A percentile compares a stretch with the other conserved stretches of the same genome.
phyloP scores from a whole-genome alignment of 176 grass and related monocot species.

The Phyllostachys edulis region DNA sequence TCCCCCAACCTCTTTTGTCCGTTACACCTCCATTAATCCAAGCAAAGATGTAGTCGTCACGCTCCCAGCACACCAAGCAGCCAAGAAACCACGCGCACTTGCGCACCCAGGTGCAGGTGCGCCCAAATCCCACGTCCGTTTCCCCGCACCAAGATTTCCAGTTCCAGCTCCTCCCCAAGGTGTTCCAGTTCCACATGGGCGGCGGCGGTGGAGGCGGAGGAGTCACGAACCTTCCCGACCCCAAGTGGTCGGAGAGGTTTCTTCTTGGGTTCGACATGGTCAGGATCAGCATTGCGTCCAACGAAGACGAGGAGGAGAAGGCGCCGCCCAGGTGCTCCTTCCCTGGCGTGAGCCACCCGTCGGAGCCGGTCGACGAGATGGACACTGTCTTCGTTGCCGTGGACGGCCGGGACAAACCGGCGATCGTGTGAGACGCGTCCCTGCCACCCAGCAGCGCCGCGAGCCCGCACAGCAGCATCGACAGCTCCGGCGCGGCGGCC shows the following conservation, averaged over 20 bases:
- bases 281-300: constrained; percentile 51
- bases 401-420: constrained; percentile 24
- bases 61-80: constrained; percentile 34
- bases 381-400: constrained; percentile 41
- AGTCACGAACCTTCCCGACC: neutral
- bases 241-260: constrained; percentile 23
- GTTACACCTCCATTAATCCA: constrained; percentile 33
- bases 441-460: constrained; percentile 39
- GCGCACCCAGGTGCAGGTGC: constrained; percentile 25
- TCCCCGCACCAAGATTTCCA: constrained; percentile 34
- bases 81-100: constrained; percentile 27
- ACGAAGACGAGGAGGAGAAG: constrained; percentile 28
- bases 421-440: constrained; percentile 50
- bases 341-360: constrained; percentile 55
- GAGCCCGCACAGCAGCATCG: constrained; percentile 60
- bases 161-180: constrained; percentile 25
- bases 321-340: constrained; percentile 46
- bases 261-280: constrained; percentile 44
- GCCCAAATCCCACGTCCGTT: neutral
- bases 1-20: constrained; percentile 51
- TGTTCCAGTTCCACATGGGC: constrained; percentile 45
- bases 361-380: constrained; percentile 56
- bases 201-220: neutral
- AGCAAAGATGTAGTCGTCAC: constrained; percentile 39
- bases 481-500: constrained; percentile 50